Evolutionary conservation across 495 filamentous ascomycete genomes (phyloP).

Genomic region (Aspergillus leporis): DNA sequence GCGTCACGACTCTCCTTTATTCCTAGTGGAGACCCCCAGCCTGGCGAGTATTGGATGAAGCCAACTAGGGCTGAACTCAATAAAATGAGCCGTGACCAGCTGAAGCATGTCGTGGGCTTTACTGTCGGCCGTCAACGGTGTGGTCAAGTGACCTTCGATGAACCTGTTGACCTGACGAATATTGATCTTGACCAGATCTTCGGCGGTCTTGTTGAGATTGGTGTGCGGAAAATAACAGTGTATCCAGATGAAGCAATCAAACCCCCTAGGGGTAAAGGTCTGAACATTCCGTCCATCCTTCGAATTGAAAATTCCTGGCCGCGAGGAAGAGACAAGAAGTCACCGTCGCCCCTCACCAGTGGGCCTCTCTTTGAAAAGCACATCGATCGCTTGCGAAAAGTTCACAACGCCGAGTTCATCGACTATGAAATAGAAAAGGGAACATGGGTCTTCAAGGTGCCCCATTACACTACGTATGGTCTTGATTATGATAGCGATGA

Average conservation of each 20-base stretch:
- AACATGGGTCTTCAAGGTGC: conserved; percentile 86
- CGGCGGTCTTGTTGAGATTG: conserved; percentile 70
- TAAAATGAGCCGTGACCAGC: conserved; percentile 71
- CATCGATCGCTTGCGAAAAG: conserved; percentile 73
- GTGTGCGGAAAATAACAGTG: conserved; percentile 76
- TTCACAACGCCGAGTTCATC: conserved; percentile 77
- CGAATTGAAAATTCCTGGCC: conserved; percentile 89
- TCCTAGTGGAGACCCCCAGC: conserved; percentile 53
- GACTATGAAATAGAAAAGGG: conserved; percentile 75
- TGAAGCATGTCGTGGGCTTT: conserved; percentile 68
- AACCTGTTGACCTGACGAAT: conserved; percentile 75
- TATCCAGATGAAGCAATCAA: conserved; percentile 76
- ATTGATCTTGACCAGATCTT: conserved; percentile 72
- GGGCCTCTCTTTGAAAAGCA: conserved; percentile 72
- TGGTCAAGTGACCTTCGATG: conserved; percentile 77
- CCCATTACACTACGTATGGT: conserved; percentile 96
- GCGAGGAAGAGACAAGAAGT: conserved; percentile 61
- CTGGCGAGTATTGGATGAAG: conserved; percentile 83
- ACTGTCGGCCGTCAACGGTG: conserved; percentile 78
- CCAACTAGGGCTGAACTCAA: conserved; percentile 69
- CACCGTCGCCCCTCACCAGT: conserved; percentile 52
- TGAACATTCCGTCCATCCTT: conserved; percentile 88
- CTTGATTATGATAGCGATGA: conserved; percentile 83
- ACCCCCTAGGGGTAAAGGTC: conserved; percentile 76
- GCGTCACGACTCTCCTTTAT: conserved; percentile 31